phyloP scores from a whole-genome alignment of 768 basidiomycete species.

The Rhizopogon vinicolor region DNA sequence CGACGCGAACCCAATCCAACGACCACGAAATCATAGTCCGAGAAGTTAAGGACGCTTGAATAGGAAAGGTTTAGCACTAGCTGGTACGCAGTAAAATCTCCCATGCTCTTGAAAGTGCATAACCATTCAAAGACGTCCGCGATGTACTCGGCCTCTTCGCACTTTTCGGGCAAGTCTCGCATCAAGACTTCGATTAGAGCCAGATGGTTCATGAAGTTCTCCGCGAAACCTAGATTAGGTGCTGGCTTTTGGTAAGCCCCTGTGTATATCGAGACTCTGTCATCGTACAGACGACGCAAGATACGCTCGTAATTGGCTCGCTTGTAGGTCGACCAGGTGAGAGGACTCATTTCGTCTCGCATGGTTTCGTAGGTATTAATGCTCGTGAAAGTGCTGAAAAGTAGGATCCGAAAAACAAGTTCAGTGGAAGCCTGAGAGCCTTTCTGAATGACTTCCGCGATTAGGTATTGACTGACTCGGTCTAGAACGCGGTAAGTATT shows the following conservation, averaged over 20 bases:
- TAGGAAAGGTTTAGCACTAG: conserved; percentile 59
- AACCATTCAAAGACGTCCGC: conserved; percentile 62
- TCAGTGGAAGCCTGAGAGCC: conserved; percentile 59
- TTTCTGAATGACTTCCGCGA: conserved; percentile 63
- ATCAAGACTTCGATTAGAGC: conserved; percentile 55
- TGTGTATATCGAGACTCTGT: conserved; percentile 53
- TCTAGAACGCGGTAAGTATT: conserved; percentile 75
- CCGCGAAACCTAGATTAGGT: conserved; percentile 46
- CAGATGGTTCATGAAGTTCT: conserved; percentile 57
- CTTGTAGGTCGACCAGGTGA: conserved; percentile 59
- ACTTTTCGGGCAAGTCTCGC: conserved; percentile 48
- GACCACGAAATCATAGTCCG: conserved; percentile 65
- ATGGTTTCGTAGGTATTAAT: conserved; percentile 71
- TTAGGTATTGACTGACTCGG: conserved; percentile 63
- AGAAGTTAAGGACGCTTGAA: conserved; percentile 52
- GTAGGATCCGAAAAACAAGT: conserved; percentile 62
- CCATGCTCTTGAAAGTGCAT: conserved; percentile 62
- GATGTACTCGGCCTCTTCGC: conserved; percentile 48
- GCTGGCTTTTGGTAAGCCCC: conserved; percentile 70
- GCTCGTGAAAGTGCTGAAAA: conserved; percentile 70
- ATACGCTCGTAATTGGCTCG: conserved; percentile 48
- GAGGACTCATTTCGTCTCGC: conserved; percentile 43
- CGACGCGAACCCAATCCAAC: conserved; percentile 63
- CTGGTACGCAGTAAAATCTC: conserved; percentile 71
- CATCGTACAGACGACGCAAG: conserved; percentile 36